Evolutionary conservation across 805 yeast species (phyloP), one percentile per base, ranked within the genome.

Genomic region (Candida maris): DNA sequence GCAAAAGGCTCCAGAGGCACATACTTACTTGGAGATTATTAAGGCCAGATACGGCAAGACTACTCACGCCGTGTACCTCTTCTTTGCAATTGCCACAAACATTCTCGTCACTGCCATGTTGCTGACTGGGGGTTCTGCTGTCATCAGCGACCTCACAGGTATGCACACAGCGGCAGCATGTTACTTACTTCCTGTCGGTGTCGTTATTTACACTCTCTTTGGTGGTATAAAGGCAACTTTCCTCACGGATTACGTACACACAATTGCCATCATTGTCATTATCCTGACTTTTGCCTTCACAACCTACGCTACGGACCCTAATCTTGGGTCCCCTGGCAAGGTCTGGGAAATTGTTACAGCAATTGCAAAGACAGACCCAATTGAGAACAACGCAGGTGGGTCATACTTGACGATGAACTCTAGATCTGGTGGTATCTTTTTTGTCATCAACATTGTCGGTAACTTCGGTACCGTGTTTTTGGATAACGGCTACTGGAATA

Each of bases 91-190:
- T 37, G 89, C 89, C 5, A 86, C 96, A 23, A 89, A 89, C 57
- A 77, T 89, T 42, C 69, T 89, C 43, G 97, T 89, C 40, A 86
- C 95, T 20, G 95, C 94, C 3, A 87, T 87, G 96, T 71, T 89
- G 29, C 67, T 89, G 35, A 81, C 95, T 4, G 96, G 96, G 42
- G 96, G 95, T 22, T 79, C 94, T 30, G 93, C 95, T 1, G 84
- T 86, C 5, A 79, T 88, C 37, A 70, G 64, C 45, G 83, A 81
- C 50, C 68, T 89, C 45, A 87, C 96, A 2, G 96, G 96, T 1
- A 69, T 70, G 72, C 68, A 82, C 58, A 73, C 81, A 3, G 81
- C 79, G 25, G 97, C 96, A 6, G 84, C 88, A 1, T 78, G 87
- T 59, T 81, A 84, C 62, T 63, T 89, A 34, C 70, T 89, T 34